Percentiles rank a stretch among this genome's conserved stretches.
Conservation (phyloP, 2,329 filamentous ascomycete genomes). For the Colletotrichum acutatum region DNA sequence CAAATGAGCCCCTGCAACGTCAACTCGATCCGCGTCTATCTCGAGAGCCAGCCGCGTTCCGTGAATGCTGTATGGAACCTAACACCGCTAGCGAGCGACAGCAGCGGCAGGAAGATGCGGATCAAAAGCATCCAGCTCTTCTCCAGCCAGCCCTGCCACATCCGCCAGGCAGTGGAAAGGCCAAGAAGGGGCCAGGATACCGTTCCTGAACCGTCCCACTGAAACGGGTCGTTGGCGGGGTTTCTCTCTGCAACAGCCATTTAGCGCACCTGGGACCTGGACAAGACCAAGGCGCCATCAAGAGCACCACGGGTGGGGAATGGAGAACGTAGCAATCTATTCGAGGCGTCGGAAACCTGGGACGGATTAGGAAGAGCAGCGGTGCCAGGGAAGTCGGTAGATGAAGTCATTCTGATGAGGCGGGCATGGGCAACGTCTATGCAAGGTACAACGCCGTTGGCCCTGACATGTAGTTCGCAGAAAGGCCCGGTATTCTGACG, state of each 20-base stretch:
- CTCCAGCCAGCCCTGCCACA: conserved; percentile 17
- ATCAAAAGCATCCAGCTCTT: background rate
- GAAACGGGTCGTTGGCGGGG: conserved; percentile 27
- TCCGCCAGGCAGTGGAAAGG: conserved; percentile 7
- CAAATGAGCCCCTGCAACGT: background rate
- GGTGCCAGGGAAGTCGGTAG: background rate
- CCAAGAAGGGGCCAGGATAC: conserved; percentile 13
- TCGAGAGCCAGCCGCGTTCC: background rate
- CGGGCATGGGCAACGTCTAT: conserved; percentile 5
- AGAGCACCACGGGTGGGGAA: conserved; percentile 8
- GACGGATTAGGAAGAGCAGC: conserved; percentile 12
- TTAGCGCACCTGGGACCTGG: conserved; percentile 12
- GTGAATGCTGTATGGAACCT: background rate
- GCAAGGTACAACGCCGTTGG: conserved; percentile 18
- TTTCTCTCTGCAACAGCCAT: conserved; percentile 9
- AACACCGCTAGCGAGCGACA: background rate
- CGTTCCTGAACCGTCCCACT: conserved; percentile 33
- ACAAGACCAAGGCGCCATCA: conserved; percentile 8
- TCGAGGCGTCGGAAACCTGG: conserved; percentile 35
- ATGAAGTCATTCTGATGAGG: conserved; percentile 27
- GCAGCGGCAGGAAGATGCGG: background rate
- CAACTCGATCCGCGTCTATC: background rate
- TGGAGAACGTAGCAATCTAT: conserved; percentile 31
- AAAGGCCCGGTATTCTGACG: background rate
- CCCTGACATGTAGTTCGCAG: background rate